Evolutionary conservation across 2,329 filamentous ascomycete genomes (phyloP), one percentile per base, ranked within the genome.

Genomic region (Arthrobotrys musiformis): DNA sequence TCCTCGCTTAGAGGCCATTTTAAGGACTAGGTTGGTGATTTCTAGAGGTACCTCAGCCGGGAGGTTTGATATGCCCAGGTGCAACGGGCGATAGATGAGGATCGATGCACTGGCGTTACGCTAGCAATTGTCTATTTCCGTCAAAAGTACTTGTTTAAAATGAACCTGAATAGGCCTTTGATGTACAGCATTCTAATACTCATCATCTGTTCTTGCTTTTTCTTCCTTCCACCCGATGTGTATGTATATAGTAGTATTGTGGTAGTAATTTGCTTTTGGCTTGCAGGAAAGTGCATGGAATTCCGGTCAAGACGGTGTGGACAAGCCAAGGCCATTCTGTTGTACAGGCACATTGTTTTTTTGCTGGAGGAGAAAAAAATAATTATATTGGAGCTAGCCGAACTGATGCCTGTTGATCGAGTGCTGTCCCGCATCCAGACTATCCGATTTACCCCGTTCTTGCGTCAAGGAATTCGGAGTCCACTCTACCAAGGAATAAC

Each of bases 41-140:
- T 28, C 67, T 7, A 17, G 33, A 19, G 17, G 30, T 35, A 35
- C 30, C n/a, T n/a, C n/a, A n/a, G n/a, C n/a, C n/a, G n/a, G n/a
- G n/a, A n/a, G n/a, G n/a, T 42, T 42, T 42, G 37, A 13, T n/a
- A 42, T n/a, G 11, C 2, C 37, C 19, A 42, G 28, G 40, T 33
- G 30, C 22, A 66, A 58, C 40, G 42, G 26, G 54, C 30, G 30
- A 50, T 50, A 37, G 24, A 28, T 37, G 46, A 35, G 37, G 56
- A 40, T 26, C 44, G 68, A 52, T 73, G 46, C 63, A 63, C 13
- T 69, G 63, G 62, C 54, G 62, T 63, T 75, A 58, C 62, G 62
- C 62, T 68, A 63, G 54, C 26, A 33, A 66, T 40, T 54, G 6
- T 48, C 44, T 15, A 40, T 5, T 50, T n/a, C 9, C 19, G 44